A percentile compares a stretch with the other conserved stretches of the same genome.
Conservation (phyloP, 2,329 filamentous ascomycete genomes). For the Albophoma yamanashiensis region DNA sequence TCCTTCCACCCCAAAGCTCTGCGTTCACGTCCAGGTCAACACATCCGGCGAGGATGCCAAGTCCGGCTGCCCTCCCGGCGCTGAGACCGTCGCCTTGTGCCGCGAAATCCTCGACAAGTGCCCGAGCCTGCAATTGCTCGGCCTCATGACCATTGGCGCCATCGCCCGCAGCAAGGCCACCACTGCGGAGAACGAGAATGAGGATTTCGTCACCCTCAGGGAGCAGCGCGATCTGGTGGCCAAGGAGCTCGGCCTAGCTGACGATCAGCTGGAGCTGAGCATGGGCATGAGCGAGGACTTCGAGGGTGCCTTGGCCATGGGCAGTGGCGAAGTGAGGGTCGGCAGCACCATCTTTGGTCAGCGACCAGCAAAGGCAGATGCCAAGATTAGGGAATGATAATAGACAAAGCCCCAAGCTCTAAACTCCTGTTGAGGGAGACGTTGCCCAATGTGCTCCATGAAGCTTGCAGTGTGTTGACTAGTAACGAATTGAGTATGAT, state of each 20-base stretch:
- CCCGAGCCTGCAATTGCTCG: conserved; percentile 62
- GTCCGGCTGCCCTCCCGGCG: conserved; percentile 63
- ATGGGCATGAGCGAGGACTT: conserved; percentile 99
- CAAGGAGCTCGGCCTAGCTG: conserved; percentile 31
- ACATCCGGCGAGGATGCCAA: conserved; percentile 83
- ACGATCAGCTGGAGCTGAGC: conserved; percentile 68
- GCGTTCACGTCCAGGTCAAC: conserved; percentile 88
- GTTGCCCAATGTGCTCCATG: not conserved
- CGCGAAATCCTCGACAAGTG: conserved; percentile 59
- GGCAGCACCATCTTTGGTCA: conserved; percentile 91
- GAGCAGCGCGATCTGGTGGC: conserved; percentile 63
- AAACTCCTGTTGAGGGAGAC: no score
- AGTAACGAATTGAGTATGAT: not conserved
- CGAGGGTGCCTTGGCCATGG: conserved; percentile 73
- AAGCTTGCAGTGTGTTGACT: not conserved
- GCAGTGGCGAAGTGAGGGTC: conserved; percentile 81
- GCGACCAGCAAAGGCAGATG: conserved; percentile 69
- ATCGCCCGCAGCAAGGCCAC: conserved; percentile 74
- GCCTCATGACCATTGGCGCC: conserved; percentile 95
- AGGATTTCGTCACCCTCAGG: conserved; percentile 67
- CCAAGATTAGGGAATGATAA: conserved; percentile 49
- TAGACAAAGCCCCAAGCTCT: not conserved
- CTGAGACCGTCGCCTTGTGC: conserved; percentile 54
- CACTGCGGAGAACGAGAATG: conserved; percentile 71
- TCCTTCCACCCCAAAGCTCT: conserved; percentile 36